Percentiles rank a stretch among this genome's conserved stretches.
Conservation (phyloP, 179 eudicot genomes). For the Silene noctiflora region DNA sequence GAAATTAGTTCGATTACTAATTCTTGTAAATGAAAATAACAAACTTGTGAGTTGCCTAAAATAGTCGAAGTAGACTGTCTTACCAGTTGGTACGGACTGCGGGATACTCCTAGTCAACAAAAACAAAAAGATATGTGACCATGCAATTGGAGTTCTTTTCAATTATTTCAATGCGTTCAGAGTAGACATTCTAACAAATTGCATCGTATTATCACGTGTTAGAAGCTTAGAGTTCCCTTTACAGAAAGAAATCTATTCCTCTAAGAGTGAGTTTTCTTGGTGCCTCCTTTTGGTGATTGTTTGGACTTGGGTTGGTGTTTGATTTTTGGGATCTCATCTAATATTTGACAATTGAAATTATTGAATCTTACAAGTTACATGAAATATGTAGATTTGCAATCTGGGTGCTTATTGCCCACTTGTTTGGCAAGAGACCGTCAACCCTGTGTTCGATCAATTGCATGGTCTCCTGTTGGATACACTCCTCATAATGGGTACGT, state of each 20-base stretch:
- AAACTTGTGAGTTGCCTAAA: too few relatives aligned
- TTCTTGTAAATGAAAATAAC: too few relatives aligned
- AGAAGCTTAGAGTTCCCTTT: neutral
- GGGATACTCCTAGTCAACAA: too few relatives aligned
- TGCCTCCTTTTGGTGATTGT: neutral
- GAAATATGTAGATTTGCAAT: conserved; percentile 51
- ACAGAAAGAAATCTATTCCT: neutral
- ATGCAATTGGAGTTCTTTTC: neutral
- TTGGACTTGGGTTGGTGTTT: neutral
- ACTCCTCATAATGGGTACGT: conserved; percentile 67
- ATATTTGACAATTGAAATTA: neutral
- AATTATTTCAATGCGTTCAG: neutral
- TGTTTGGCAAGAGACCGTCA: conserved; percentile 61
- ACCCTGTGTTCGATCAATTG: conserved; percentile 71
- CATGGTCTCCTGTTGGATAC: conserved; percentile 88
- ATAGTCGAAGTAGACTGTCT: too few relatives aligned
- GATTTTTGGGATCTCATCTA: neutral
- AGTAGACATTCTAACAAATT: neutral
- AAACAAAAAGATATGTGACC: neutral
- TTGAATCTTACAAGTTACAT: conserved; percentile 5
- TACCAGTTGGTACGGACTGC: too few relatives aligned
- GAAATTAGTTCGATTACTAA: too few relatives aligned
- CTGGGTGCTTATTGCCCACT: conserved; percentile 60
- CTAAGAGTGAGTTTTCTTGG: too few relatives aligned
- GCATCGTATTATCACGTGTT: neutral